phyloP scores from a whole-genome alignment of 73 alveolate species.

The Paramecium octaurelia region DNA sequence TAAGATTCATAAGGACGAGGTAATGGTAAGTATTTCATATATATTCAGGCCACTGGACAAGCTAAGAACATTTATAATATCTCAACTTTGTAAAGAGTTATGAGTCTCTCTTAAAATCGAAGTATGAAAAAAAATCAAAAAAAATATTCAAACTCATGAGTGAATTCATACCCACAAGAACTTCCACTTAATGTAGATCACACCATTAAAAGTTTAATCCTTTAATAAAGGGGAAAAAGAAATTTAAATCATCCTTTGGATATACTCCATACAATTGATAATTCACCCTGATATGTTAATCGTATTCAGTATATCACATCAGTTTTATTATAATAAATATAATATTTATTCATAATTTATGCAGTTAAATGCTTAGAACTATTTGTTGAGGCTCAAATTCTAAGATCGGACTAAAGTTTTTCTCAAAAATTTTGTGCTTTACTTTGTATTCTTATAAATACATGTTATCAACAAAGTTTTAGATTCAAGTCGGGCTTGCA shows the following conservation, averaged over 20 bases:
- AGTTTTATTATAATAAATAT: background rate
- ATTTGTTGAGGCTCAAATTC: too few relatives aligned
- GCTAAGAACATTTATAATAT: background rate
- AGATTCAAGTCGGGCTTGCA: too few relatives aligned
- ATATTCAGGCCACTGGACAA: slow-evolving; percentile 25
- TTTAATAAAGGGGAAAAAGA: background rate
- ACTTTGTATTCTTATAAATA: too few relatives aligned
- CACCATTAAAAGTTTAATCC: slow-evolving; percentile 46
- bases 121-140: slow-evolving; percentile 35
- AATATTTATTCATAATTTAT: too few relatives aligned
- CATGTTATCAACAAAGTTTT: too few relatives aligned
- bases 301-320: background rate
- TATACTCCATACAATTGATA: background rate
- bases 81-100: background rate
- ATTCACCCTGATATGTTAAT: background rate
- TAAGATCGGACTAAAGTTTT: too few relatives aligned
- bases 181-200: slow-evolving; percentile 30
- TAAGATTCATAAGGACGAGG: background rate
- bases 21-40: background rate
- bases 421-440: too few relatives aligned
- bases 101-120: background rate
- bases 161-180: slow-evolving; percentile 26
- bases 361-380: too few relatives aligned
- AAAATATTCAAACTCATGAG: slow-evolving; percentile 46
- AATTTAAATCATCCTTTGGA: background rate